Conservation (phyloP, 2,329 filamentous ascomycete species). For the Penicillium sp. region DNA sequence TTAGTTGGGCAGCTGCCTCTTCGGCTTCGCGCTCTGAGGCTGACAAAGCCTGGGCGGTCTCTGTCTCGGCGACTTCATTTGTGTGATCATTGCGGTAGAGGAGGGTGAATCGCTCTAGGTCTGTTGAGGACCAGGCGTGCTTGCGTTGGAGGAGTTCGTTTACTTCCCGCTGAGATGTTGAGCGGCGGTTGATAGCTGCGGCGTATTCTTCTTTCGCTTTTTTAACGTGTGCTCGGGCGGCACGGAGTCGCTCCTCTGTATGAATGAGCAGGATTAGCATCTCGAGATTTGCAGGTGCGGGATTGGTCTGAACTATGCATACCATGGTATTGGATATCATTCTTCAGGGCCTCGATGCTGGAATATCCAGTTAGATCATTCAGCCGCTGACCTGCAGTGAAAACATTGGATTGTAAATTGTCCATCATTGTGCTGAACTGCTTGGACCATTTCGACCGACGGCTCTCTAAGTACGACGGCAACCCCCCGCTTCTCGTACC, state of each 20-base stretch:
- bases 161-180: conserved; percentile 90
- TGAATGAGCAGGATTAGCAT: neutral
- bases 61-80: conserved; percentile 79
- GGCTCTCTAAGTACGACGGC: conserved; percentile 42
- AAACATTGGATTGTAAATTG: conserved; percentile 77
- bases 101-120: conserved; percentile 91
- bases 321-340: conserved; percentile 69
- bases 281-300: neutral
- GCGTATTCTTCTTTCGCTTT: conserved; percentile 74
- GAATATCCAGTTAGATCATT: conserved; percentile 95
- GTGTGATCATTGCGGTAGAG: conserved; percentile 90
- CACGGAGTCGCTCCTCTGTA: conserved; percentile 52
- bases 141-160: conserved; percentile 92
- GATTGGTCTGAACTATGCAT: conserved; percentile 15
- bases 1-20: conserved; percentile 71
- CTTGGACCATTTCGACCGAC: conserved; percentile 58
- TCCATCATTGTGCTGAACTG: conserved; percentile 78
- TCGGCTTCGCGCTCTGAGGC: conserved; percentile 78
- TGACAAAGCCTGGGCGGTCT: conserved; percentile 69
- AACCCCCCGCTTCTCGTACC: conserved; percentile 23
- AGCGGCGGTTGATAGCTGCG: conserved; percentile 76
- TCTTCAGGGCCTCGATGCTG: conserved; percentile 81
- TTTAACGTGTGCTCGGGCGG: conserved; percentile 64
- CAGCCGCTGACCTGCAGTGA: conserved; percentile 80
- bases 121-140: conserved; percentile 80